phyloP scores from a whole-genome alignment of 176 grass and related monocot genomes.

The Triticum timopheevii region DNA sequence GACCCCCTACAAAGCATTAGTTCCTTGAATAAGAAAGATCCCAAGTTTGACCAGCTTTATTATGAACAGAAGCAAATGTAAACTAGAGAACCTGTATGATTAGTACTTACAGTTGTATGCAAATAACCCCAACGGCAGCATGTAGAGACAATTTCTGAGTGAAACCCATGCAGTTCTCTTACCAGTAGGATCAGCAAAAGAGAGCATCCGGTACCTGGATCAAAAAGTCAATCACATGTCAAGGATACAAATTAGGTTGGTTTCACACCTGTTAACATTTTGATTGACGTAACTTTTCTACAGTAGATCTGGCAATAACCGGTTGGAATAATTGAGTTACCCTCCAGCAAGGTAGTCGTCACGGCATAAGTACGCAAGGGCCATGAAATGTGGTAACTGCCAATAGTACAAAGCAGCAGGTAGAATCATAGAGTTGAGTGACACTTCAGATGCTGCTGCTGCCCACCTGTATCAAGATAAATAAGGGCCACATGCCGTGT shows the following conservation, averaged over 20 bases:
- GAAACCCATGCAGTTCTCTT: conserved; percentile 87
- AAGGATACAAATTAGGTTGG: conserved; percentile 4
- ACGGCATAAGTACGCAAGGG: conserved; percentile 91
- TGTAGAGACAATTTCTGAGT: conserved; percentile 87
- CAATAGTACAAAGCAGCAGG: conserved; percentile 90
- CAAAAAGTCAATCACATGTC: conserved; percentile 23
- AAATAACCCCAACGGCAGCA: conserved; percentile 80
- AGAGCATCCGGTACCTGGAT: conserved; percentile 70
- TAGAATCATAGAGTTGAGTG: conserved; percentile 82
- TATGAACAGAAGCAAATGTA: background rate
- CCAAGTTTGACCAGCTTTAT: background rate
- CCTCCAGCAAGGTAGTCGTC: conserved; percentile 91
- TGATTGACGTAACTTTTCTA: conserved; percentile 5
- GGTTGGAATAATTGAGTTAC: conserved; percentile 39
- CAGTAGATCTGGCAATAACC: background rate
- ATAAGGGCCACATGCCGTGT: background rate
- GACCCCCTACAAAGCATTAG: conserved; percentile 56
- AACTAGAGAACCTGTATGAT: background rate
- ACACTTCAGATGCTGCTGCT: conserved; percentile 71
- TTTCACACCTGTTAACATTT: background rate
- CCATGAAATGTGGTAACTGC: conserved; percentile 99
- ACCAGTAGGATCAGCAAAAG: conserved; percentile 83
- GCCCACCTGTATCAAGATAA: conserved; percentile 61
- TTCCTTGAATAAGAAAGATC: background rate
- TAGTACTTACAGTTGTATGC: conserved; percentile 75